These are phyloP conservation scores for Casaregolazyma suthepensis DNA, from an alignment of 1,139 yeast species.

Conservation along the genomic window DNA sequence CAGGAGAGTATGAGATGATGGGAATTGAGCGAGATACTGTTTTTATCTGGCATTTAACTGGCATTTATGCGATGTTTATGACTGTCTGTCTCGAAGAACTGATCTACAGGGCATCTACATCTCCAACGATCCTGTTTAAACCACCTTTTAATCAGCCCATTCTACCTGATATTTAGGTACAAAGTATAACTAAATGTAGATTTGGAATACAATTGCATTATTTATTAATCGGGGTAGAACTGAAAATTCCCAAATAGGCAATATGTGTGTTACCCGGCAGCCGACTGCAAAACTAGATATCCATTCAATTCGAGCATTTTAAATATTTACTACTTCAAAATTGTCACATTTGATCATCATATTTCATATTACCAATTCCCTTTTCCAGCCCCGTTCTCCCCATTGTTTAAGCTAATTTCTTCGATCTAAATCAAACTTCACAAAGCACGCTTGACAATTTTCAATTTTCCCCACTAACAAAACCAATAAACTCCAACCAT, in stretches of 20 bases:
- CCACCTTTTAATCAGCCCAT: background rate
- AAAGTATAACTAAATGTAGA: background rate
- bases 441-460: background rate
- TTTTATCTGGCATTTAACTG: background rate
- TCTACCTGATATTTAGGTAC: background rate
- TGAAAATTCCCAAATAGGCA: background rate
- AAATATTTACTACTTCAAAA: background rate
- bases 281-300: background rate
- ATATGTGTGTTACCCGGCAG: background rate
- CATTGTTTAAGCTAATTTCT: too few relatives aligned
- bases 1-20: background rate
- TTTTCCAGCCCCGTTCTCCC: too few relatives aligned
- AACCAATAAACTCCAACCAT: background rate
- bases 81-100: too few relatives aligned
- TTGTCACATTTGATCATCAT: too few relatives aligned
- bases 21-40: background rate
- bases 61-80: background rate
- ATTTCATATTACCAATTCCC: too few relatives aligned
- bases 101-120: background rate
- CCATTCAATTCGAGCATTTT: background rate
- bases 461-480: background rate
- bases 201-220: background rate
- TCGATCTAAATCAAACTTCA: too few relatives aligned
- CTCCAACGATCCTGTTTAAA: background rate
- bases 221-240: too few relatives aligned